Conservation (phyloP, 208 protist genomes). For the Acanthamoeba culbertsoni region DNA sequence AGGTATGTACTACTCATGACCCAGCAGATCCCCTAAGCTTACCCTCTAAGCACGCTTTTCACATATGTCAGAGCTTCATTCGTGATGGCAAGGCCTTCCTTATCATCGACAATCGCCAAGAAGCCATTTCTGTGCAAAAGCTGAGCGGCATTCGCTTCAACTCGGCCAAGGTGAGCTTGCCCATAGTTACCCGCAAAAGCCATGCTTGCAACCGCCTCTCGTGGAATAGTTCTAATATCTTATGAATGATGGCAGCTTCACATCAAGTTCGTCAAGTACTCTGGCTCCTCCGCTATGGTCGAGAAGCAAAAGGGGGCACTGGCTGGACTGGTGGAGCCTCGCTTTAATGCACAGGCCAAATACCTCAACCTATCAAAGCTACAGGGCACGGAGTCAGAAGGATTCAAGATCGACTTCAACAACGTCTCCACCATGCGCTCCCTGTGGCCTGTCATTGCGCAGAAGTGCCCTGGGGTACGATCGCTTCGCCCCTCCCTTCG, state of each 20-base stretch:
- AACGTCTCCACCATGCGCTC: not conserved
- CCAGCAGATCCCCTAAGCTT: not conserved
- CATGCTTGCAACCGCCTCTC: not conserved
- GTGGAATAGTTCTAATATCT: too few species aligned
- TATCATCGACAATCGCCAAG: constrained; percentile 31
- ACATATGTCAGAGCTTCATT: not conserved
- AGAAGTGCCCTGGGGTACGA: constrained; percentile 45
- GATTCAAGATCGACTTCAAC: constrained; percentile 58
- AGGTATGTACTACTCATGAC: not conserved
- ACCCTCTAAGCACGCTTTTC: not conserved
- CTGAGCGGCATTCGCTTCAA: constrained; percentile 58
- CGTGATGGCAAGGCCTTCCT: constrained; percentile 45
- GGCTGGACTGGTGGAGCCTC: not conserved
- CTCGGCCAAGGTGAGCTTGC: not conserved
- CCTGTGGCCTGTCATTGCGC: constrained; percentile 43
- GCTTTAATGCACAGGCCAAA: constrained; percentile 27
- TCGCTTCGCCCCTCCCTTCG: not conserved
- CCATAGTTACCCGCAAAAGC: not conserved
- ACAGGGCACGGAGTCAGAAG: constrained; percentile 2
- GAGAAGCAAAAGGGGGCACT: constrained; percentile 36
- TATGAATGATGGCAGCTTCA: not conserved
- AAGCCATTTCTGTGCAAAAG: constrained; percentile 21
- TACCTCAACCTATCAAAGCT: constrained; percentile 48
- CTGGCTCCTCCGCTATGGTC: not conserved
- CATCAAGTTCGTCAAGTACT: constrained; percentile 49